These are phyloP conservation scores for Linaria vulgaris DNA, from an alignment of 257 asterid genomes.

Conservation along the genomic window DNA sequence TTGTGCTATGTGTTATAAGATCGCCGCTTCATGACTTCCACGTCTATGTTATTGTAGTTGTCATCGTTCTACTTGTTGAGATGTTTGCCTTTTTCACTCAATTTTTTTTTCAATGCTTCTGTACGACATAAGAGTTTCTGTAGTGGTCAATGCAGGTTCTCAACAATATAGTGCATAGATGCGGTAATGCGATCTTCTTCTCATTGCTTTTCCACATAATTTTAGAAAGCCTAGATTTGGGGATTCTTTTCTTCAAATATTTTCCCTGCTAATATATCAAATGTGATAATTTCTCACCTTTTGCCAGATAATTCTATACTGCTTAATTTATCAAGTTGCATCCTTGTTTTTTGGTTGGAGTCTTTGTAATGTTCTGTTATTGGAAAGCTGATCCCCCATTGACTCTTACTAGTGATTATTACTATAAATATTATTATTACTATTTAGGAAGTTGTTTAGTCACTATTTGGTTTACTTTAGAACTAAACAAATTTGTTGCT, in stretches of 20 bases:
- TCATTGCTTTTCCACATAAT: conserved; percentile 15
- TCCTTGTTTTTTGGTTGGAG: neutral
- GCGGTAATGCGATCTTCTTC: neutral
- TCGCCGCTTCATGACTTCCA: neutral
- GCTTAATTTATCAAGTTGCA: conserved; percentile 14
- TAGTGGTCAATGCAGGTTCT: conserved; percentile 13
- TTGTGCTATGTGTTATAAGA: conserved; percentile 19
- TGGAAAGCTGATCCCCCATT: neutral
- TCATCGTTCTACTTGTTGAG: neutral
- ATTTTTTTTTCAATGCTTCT: neutral
- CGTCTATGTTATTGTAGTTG: neutral
- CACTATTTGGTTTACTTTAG: conserved; percentile 7
- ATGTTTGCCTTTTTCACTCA: conserved; percentile 10
- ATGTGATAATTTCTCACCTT: conserved; percentile 8
- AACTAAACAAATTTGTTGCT: conserved; percentile 11
- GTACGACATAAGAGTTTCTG: neutral
- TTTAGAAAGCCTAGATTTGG: conserved; percentile 9
- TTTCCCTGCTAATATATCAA: conserved; percentile 6
- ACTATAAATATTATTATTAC: no score
- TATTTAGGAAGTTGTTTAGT: conserved; percentile 14
- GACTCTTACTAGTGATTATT: conserved; percentile 11
- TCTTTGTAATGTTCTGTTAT: conserved; percentile 13
- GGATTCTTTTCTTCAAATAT: conserved; percentile 7
- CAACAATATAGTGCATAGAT: neutral
- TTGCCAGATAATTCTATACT: conserved; percentile 14